phyloP scores from a whole-genome alignment of 2,329 filamentous ascomycete species.

The Aspergillus amoenus region DNA sequence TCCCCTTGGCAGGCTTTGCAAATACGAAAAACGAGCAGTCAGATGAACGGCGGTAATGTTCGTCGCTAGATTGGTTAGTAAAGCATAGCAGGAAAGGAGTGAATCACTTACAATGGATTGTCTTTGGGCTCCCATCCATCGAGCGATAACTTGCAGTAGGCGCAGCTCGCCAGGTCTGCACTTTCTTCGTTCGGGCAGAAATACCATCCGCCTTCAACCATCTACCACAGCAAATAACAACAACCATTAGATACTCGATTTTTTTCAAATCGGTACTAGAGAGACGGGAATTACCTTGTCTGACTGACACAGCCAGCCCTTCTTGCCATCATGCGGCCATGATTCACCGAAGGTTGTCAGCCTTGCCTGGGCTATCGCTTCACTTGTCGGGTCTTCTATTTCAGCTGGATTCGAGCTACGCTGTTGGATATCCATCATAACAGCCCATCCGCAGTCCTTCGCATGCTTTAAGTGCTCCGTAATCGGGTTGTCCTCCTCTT shows the following conservation, averaged over 20 bases:
- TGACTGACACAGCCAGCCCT: constrained; percentile 84
- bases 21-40: constrained; percentile 81
- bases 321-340: constrained; percentile 89
- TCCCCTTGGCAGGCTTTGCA: constrained; percentile 53
- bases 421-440: constrained; percentile 62
- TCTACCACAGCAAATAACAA: constrained; percentile 47
- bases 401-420: constrained; percentile 44
- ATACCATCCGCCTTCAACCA: constrained; percentile 91
- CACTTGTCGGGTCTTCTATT: constrained; percentile 71
- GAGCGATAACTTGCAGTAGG: constrained; percentile 84
- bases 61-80: constrained; percentile 59
- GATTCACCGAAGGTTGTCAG: constrained; percentile 76
- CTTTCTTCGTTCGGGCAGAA: constrained; percentile 82
- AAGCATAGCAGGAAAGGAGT: constrained; percentile 17
- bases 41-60: constrained; percentile 77
- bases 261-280: constrained; percentile 2
- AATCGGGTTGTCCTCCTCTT: constrained; percentile 78
- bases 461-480: constrained; percentile 84
- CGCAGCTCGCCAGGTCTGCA: constrained; percentile 86
- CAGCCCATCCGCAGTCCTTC: constrained; percentile 81
- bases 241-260: constrained; percentile 13
- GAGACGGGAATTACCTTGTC: constrained; percentile 64
- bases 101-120: constrained; percentile 71
- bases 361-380: constrained; percentile 72
- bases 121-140: constrained; percentile 95